These are phyloP conservation scores for Serendipita sp. DNA, from an alignment of 768 basidiomycete species.

Conservation along the genomic window DNA sequence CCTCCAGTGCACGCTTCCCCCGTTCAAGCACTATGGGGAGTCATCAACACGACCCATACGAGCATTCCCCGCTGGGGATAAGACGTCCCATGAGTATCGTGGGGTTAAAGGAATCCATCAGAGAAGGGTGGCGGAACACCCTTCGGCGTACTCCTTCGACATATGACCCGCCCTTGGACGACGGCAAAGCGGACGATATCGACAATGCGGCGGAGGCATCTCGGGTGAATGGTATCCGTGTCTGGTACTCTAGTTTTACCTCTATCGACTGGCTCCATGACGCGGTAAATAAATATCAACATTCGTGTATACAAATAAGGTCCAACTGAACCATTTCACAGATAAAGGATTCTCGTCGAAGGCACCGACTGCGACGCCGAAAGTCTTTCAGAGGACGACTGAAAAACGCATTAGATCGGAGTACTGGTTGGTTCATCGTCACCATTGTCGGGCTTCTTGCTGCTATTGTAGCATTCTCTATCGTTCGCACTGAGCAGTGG, in stretches of 20 bases:
- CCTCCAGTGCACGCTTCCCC: background rate
- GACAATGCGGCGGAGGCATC: constrained; percentile 30
- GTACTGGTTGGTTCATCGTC: constrained; percentile 77
- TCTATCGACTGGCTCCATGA: constrained; percentile 96
- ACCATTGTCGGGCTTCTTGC: constrained; percentile 76
- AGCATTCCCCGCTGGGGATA: background rate
- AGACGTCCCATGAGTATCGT: background rate
- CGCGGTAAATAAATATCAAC: constrained; percentile 26
- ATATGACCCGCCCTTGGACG: constrained; percentile 10
- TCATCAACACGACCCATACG: background rate
- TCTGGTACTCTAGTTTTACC: constrained; percentile 80
- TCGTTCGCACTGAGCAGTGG: constrained; percentile 73
- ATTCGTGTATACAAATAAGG: constrained; percentile 8
- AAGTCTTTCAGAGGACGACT: constrained; percentile 53
- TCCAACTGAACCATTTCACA: constrained; percentile 14
- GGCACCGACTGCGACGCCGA: constrained; percentile 49
- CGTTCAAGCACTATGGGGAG: background rate
- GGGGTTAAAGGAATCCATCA: background rate
- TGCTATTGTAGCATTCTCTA: constrained; percentile 70
- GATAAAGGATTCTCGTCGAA: constrained; percentile 82
- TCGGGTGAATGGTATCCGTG: constrained; percentile 72
- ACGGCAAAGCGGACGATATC: constrained; percentile 21
- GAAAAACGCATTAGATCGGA: constrained; percentile 51
- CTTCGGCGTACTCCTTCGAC: background rate
- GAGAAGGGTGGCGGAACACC: background rate